Conservation (phyloP, 139 green algal genomes). For the Yamagishiella unicocca region DNA sequence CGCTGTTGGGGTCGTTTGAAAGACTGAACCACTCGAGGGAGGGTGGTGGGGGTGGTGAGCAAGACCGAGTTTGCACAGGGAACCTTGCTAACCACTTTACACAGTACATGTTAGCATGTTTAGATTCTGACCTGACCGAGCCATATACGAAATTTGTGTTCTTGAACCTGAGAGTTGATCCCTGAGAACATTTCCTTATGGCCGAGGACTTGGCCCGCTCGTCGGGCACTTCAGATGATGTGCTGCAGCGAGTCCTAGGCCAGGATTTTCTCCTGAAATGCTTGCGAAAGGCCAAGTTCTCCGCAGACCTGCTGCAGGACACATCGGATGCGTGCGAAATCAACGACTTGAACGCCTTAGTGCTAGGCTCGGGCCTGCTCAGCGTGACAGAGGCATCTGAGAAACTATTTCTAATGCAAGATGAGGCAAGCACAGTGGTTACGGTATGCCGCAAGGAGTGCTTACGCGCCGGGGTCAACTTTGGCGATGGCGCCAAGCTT, state of each 20-base stretch:
- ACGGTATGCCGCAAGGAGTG: constrained; percentile 50
- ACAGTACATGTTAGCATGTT: too few species aligned
- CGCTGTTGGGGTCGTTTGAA: too few species aligned
- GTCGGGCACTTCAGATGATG: constrained; percentile 22
- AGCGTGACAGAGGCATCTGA: constrained; percentile 43
- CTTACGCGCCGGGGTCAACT: constrained; percentile 53
- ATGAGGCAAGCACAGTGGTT: constrained; percentile 53
- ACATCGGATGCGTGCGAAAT: constrained; percentile 57
- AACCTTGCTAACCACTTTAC: too few species aligned
- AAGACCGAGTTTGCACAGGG: too few species aligned
- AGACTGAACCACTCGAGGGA: too few species aligned
- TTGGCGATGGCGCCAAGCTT: constrained; percentile 51
- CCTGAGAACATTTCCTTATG: too few species aligned
- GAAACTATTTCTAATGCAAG: constrained; percentile 61
- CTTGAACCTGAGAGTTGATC: too few species aligned
- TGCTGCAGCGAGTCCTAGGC: constrained; percentile 16
- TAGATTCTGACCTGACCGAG: too few species aligned
- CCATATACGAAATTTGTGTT: too few species aligned
- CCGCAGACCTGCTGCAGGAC: constrained; percentile 54
- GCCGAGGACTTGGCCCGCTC: constrained; percentile 27
- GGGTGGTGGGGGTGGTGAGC: too few species aligned
- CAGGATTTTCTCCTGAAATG: constrained; percentile 51
- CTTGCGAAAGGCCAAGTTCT: constrained; percentile 51
- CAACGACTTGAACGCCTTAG: constrained; percentile 56
- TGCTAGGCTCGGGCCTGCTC: constrained; percentile 40